phyloP scores from a whole-genome alignment of 345 rosid genomes.

The Excoecaria cochinchinensis region DNA sequence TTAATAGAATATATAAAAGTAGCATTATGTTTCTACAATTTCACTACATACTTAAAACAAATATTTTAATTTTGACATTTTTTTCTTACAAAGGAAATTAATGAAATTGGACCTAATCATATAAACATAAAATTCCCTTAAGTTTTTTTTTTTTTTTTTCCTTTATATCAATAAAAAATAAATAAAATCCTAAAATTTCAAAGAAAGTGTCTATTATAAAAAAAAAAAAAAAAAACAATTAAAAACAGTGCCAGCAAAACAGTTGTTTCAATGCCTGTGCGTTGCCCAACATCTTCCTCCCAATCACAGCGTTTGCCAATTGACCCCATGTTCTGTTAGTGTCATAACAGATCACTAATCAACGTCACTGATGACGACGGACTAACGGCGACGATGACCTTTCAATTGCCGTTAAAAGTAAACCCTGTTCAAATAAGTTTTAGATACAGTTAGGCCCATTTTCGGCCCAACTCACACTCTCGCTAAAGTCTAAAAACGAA shows the following conservation, averaged over 20 bases:
- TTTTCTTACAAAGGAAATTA: no score
- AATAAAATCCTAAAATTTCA: background rate
- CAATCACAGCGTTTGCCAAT: conserved; percentile 50
- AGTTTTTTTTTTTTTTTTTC: no score
- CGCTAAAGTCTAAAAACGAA: conserved; percentile 5
- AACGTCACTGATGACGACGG: conserved; percentile 28
- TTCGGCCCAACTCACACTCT: conserved; percentile 5
- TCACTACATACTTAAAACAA: background rate
- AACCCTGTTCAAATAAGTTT: background rate
- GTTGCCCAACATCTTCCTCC: conserved; percentile 35
- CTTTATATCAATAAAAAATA: background rate
- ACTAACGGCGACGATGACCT: conserved; percentile 9
- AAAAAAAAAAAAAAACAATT: no score
- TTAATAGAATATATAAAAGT: no score
- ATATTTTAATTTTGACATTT: background rate
- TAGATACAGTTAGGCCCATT: conserved; percentile 10
- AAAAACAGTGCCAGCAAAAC: conserved; percentile 50
- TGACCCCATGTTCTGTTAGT: conserved; percentile 33
- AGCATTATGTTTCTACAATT: no score
- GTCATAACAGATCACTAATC: background rate
- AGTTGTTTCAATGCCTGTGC: conserved; percentile 28
- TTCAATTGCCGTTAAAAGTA: conserved; percentile 28
- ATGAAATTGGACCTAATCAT: background rate
- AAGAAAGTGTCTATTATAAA: background rate
- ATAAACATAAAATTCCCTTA: no score